These are phyloP conservation scores for Colletotrichum sublineola DNA, from an alignment of 2,329 filamentous ascomycete genomes.

Conservation along the genomic window DNA sequence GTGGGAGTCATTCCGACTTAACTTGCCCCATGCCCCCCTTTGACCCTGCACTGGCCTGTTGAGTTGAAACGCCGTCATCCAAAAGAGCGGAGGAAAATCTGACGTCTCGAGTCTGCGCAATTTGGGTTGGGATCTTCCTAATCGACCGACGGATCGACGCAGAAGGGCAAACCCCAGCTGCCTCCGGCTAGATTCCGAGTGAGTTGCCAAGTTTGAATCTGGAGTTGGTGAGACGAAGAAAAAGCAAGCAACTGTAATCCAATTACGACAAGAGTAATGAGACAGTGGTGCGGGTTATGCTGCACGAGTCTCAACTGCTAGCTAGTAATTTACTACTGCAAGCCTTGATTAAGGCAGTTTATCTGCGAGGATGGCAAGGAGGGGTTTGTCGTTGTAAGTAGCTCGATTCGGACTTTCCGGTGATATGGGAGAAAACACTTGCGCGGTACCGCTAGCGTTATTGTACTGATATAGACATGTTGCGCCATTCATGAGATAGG, in stretches of 20 bases:
- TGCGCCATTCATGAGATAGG: neutral
- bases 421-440: too few species aligned
- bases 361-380: neutral
- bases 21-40: neutral
- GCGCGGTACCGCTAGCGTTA: neutral
- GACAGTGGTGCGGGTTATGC: neutral
- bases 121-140: neutral
- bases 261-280: neutral
- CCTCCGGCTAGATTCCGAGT: slow-evolving; percentile 6
- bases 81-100: neutral
- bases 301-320: neutral
- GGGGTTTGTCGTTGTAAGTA: neutral
- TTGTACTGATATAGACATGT: neutral
- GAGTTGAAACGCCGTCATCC: slow-evolving; percentile 15
- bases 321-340: neutral
- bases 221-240: neutral
- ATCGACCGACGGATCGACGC: neutral
- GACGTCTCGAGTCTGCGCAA: slow-evolving; percentile 12
- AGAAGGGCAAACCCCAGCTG: neutral
- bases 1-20: too few species aligned
- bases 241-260: neutral
- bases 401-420: neutral
- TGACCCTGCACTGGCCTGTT: neutral
- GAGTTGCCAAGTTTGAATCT: neutral
- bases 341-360: too few species aligned